Evolutionary conservation across 1,284 basidiomycete genomes (phyloP).

Genomic region (Cutaneotrichosporon dermatis): DNA sequence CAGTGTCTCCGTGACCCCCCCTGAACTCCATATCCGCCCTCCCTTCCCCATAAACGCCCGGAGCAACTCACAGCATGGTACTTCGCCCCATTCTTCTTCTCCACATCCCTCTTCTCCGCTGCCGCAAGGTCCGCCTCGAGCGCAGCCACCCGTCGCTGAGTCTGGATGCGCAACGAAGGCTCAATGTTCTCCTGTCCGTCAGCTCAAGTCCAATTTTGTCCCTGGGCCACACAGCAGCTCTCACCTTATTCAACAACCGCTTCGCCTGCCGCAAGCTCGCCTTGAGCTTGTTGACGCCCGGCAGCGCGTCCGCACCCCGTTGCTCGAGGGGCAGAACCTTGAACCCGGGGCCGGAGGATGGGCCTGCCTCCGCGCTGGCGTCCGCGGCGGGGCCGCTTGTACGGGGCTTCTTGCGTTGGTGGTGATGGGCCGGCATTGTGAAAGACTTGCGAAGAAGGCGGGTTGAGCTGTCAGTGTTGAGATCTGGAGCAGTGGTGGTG

Average conservation of each 20-base stretch:
- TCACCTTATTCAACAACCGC: slow-evolving; percentile 57
- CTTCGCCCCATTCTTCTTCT: slow-evolving; percentile 63
- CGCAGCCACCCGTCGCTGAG: slow-evolving; percentile 67
- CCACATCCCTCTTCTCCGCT: slow-evolving; percentile 60
- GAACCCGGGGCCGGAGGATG: background rate
- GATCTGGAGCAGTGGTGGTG: no score
- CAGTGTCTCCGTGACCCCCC: no score
- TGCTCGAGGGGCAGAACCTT: slow-evolving; percentile 28
- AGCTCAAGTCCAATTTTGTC: background rate
- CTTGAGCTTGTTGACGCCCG: slow-evolving; percentile 62
- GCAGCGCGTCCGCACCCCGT: slow-evolving; percentile 31
- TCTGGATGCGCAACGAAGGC: slow-evolving; percentile 68
- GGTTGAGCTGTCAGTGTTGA: no score
- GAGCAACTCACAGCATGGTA: slow-evolving; percentile 68
- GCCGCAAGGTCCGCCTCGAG: slow-evolving; percentile 69
- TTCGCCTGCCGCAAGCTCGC: slow-evolving; percentile 70
- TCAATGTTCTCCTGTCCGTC: slow-evolving; percentile 62
- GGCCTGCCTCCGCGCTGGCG: background rate
- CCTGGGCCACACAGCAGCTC: no score
- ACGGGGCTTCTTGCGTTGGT: background rate
- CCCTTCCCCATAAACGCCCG: no score
- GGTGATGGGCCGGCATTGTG: background rate
- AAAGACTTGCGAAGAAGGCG: background rate
- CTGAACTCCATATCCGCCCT: no score
- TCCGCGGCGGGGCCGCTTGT: background rate